Base-by-base conservation (phyloP, 768 basidiomycete species). In the Sutorius australiensis region DNA sequence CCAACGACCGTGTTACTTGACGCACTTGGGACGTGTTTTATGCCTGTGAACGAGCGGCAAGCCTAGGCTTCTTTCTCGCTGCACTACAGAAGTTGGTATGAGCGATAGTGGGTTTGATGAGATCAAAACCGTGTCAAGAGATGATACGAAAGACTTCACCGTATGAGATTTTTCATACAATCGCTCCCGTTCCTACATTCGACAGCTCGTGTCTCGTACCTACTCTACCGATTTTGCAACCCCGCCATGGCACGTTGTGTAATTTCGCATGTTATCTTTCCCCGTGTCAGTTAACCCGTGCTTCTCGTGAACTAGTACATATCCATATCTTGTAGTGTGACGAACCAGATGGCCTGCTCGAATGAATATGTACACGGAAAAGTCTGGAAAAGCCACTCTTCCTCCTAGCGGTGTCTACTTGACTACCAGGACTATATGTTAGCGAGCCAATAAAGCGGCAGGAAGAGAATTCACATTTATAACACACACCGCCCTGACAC, bases 381-480 rank as follows among this genome's bases (percentile, higher is more conserved):
- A 30, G 11, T 33, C 61, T 57, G 36, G 27, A 24, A 50, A 30
- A 11, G 27, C 61, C 60, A 34, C 60, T 50, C 53, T 62, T 65
- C 51, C 54, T 42, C 58, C 64, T 53, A 44, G 45, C 47, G 49
- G 53, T 54, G 55, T 40, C 50, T 45, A 41, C 46, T 28, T 65
- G 56, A 55, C 54, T 48, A 52, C 54, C 46, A 53, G 48, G 50
- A 51, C 34, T 39, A n/a, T 51, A 39, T 52, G 37, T 51, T 53
- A 46, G 37, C 48, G 28, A 24, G 24, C 43, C 17, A 37, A 63
- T 55, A 53, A 34, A 53, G 56, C 4, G 24, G 24, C 24, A 4
- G 46, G 61, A 58, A 58, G 64, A 61, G n/a, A 57, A 56, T 31
- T 17, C 24, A 21, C 58, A 64, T 57, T 62, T 57, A 58, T 67